Percentiles rank a stretch among this genome's conserved stretches.
phyloP scores from a whole-genome alignment of 352 stramenopile species.

The Blastocystis sp. region DNA sequence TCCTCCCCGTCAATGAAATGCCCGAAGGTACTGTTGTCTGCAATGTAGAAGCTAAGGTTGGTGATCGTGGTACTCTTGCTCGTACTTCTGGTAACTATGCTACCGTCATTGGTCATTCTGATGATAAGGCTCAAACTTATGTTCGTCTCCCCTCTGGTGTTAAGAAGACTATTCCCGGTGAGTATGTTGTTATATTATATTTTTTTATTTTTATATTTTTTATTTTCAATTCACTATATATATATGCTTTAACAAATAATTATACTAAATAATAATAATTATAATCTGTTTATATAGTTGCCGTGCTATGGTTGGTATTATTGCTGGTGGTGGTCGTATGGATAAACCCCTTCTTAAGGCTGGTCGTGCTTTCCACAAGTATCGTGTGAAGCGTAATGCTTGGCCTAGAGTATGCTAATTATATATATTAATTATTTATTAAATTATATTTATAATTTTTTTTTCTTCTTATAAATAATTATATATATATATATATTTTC shows the following conservation, averaged over 20 bases:
- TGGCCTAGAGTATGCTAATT: slow-evolving; percentile 57
- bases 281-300: slow-evolving; percentile 50
- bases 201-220: too few relatives aligned
- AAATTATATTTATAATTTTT: too few relatives aligned
- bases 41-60: slow-evolving; percentile 80
- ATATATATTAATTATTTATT: background rate
- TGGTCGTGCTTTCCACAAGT: slow-evolving; percentile 89
- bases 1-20: slow-evolving; percentile 72
- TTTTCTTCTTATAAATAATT: too few relatives aligned
- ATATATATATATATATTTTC: too few relatives aligned
- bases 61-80: slow-evolving; percentile 82
- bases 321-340: slow-evolving; percentile 87
- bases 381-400: slow-evolving; percentile 92
- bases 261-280: background rate
- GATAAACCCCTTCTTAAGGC: slow-evolving; percentile 96
- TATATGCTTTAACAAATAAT: background rate
- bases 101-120: slow-evolving; percentile 90
- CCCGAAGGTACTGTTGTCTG: slow-evolving; percentile 95
- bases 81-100: slow-evolving; percentile 87
- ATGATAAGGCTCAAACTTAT: slow-evolving; percentile 86
- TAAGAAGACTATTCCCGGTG: slow-evolving; percentile 71
- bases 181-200: slow-evolving; percentile 22
- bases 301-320: slow-evolving; percentile 80
- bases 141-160: slow-evolving; percentile 64
- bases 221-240: too few relatives aligned